Percentiles rank a stretch among this genome's conserved stretches.
phyloP scores from a whole-genome alignment of 805 yeast genomes.

The Pichia eremophila region DNA sequence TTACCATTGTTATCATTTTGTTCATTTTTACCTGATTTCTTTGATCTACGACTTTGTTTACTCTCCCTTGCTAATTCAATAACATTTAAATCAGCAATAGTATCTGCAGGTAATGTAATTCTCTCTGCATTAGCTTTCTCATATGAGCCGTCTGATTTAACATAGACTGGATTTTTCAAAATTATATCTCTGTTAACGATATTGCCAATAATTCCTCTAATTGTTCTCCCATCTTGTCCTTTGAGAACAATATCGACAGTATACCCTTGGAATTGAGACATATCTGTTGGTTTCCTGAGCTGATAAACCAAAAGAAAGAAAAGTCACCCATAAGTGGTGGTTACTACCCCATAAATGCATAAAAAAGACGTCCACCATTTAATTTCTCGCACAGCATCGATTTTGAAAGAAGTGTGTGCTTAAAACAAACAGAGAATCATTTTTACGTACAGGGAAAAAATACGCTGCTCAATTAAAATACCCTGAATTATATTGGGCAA shows the following conservation, averaged over 20 bases:
- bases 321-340: too few relatives aligned
- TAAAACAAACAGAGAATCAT: too few relatives aligned
- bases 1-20: slow-evolving; percentile 4
- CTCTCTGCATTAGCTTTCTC: slow-evolving; percentile 15
- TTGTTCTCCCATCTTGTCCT: slow-evolving; percentile 23
- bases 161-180: slow-evolving; percentile 27
- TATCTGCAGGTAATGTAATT: slow-evolving; percentile 24
- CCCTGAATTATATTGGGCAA: too few relatives aligned
- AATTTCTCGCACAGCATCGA: too few relatives aligned
- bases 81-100: slow-evolving; percentile 48
- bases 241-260: slow-evolving; percentile 36
- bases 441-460: too few relatives aligned
- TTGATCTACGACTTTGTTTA: slow-evolving; percentile 10
- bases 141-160: slow-evolving; percentile 13
- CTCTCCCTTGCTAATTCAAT: slow-evolving; percentile 37
- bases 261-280: slow-evolving; percentile 38
- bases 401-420: too few relatives aligned
- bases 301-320: too few relatives aligned
- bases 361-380: too few relatives aligned
- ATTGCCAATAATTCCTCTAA: slow-evolving; percentile 20
- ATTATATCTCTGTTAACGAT: slow-evolving; percentile 16
- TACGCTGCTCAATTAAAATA: too few relatives aligned
- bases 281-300: background rate
- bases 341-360: too few relatives aligned
- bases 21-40: background rate